Percentiles rank a stretch among this genome's conserved stretches.
phyloP scores from a whole-genome alignment of 371 early-diverging fungal genomes.

The Amoeboaphelidium occidentale region DNA sequence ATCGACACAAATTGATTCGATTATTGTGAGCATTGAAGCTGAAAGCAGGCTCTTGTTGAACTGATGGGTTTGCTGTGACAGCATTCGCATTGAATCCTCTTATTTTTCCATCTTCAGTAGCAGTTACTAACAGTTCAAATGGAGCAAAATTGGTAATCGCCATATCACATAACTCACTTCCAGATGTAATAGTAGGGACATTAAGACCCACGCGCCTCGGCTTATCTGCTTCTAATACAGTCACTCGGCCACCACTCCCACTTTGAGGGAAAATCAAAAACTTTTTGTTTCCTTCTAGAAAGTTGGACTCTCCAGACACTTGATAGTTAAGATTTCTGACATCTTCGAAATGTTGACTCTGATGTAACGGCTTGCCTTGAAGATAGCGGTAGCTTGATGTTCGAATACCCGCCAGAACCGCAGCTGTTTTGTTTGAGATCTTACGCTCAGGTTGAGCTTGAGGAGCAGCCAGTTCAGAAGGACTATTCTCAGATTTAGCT shows the following conservation, averaged over 20 bases:
- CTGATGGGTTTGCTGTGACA: too few relatives aligned
- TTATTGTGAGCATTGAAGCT: background rate
- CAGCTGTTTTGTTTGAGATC: background rate
- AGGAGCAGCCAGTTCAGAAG: slow-evolving; percentile 1
- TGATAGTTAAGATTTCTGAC: slow-evolving; percentile 29
- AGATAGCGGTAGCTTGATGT: slow-evolving; percentile 39
- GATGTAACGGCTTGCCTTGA: slow-evolving; percentile 29
- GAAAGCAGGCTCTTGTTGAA: background rate
- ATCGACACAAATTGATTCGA: background rate
- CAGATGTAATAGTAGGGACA: slow-evolving; percentile 20
- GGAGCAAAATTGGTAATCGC: slow-evolving; percentile 26
- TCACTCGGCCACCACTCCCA: slow-evolving; percentile 59
- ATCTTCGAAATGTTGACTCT: slow-evolving; percentile 32
- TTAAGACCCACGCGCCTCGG: slow-evolving; percentile 39
- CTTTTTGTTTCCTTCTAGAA: slow-evolving; percentile 28
- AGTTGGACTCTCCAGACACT: slow-evolving; percentile 33
- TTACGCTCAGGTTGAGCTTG: slow-evolving; percentile 3
- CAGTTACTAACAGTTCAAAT: slow-evolving; percentile 21
- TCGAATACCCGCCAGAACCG: slow-evolving; percentile 7
- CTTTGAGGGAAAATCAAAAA: slow-evolving; percentile 39
- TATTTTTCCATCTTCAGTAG: slow-evolving; percentile 39
- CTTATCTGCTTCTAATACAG: slow-evolving; percentile 27
- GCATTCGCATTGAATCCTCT: slow-evolving; percentile 23
- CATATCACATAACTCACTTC: slow-evolving; percentile 8
- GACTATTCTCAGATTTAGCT: slow-evolving; percentile 2